Evolutionary conservation across 148 eudicot species (phyloP).

Genomic region (Pharnaceum exiguum): DNA sequence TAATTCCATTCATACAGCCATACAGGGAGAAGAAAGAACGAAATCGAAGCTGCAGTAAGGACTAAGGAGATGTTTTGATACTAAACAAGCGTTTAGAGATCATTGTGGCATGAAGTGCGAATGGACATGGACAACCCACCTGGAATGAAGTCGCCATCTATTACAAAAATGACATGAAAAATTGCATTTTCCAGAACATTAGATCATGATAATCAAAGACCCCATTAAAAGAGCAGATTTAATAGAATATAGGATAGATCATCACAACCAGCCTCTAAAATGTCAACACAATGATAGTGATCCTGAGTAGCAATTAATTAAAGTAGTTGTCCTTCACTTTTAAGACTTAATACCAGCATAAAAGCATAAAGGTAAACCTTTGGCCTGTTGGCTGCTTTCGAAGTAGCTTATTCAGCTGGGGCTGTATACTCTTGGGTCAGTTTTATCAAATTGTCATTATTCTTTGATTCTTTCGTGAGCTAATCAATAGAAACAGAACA

Average conservation of each 20-base stretch:
- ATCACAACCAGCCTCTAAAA: neutral
- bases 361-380: neutral
- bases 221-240: neutral
- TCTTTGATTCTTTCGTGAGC: slow-evolving; percentile 13
- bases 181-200: neutral
- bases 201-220: slow-evolving; percentile 5
- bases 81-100: too few species aligned
- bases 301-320: neutral
- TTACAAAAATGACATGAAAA: too few species aligned
- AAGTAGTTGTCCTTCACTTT: neutral
- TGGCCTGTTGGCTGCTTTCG: slow-evolving; percentile 10
- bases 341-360: slow-evolving; percentile 3
- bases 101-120: too few species aligned
- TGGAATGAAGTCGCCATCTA: too few species aligned
- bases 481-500: slow-evolving; percentile 7
- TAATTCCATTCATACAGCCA: too few species aligned
- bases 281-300: slow-evolving; percentile 14
- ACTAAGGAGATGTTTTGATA: too few species aligned
- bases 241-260: neutral
- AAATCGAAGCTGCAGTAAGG: too few species aligned
- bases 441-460: neutral
- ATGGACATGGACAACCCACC: too few species aligned
- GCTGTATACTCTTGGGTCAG: neutral
- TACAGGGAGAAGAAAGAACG: too few species aligned
- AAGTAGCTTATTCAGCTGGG: slow-evolving; percentile 16